Percentiles rank a stretch among this genome's conserved stretches.
These are phyloP conservation scores for Stereocaulon alpinum DNA, from an alignment of 495 filamentous ascomycete species.

Conservation along the genomic window DNA sequence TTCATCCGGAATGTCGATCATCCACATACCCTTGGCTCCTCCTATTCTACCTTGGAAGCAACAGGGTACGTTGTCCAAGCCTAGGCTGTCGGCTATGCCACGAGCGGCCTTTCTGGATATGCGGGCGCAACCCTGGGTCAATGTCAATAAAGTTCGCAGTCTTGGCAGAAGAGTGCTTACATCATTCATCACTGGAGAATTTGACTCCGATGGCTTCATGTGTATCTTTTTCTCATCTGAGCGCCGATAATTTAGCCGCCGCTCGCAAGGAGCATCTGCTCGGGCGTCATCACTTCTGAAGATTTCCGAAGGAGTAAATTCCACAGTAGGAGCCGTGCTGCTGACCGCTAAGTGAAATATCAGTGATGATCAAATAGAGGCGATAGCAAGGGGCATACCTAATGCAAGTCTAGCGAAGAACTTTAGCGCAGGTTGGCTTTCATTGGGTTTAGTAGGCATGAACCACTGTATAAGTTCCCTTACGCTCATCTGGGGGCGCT, in stretches of 20 bases:
- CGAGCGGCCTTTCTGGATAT: constrained; percentile 57
- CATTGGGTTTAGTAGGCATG: constrained; percentile 34
- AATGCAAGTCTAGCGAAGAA: constrained; percentile 40
- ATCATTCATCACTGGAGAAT: constrained; percentile 62
- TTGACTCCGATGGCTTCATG: background rate
- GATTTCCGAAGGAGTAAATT: constrained; percentile 36
- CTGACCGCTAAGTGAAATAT: constrained; percentile 23
- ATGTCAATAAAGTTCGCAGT: background rate
- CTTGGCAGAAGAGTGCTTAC: constrained; percentile 21
- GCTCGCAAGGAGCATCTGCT: constrained; percentile 12
- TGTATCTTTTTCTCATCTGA: constrained; percentile 17
- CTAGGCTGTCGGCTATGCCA: constrained; percentile 47
- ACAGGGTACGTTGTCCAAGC: constrained; percentile 53
- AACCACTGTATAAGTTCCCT: constrained; percentile 43
- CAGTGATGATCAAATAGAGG: background rate
- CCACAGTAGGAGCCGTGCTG: constrained; percentile 40
- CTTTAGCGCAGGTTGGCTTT: constrained; percentile 37
- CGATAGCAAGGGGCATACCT: constrained; percentile 22
- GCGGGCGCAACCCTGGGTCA: constrained; percentile 47
- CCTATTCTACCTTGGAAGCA: constrained; percentile 74
- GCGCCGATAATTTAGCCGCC: constrained; percentile 13
- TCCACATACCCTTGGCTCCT: constrained; percentile 84
- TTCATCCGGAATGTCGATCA: constrained; percentile 47
- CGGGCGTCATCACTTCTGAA: constrained; percentile 20
- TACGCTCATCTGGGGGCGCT: constrained; percentile 32